Evolutionary conservation across 169 alveolate genomes (phyloP).

Genomic region (Cryptosporidium viatorum): DNA sequence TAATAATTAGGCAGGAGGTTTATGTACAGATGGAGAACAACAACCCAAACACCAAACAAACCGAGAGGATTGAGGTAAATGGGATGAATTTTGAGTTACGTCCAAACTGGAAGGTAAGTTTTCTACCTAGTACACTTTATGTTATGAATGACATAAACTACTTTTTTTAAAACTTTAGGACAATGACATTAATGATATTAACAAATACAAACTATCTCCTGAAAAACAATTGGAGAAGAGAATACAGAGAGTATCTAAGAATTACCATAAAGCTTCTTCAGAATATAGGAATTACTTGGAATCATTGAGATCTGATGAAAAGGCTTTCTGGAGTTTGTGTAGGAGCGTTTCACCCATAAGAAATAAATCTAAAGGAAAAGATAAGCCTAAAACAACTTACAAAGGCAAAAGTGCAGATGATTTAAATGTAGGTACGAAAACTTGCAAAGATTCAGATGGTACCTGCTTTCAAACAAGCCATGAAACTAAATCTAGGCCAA

Average conservation of each 20-base stretch:
- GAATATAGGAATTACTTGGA: slow-evolving; percentile 52
- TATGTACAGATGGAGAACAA: background rate
- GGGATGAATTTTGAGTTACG: slow-evolving; percentile 65
- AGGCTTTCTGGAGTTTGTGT: slow-evolving; percentile 31
- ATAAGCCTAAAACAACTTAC: background rate
- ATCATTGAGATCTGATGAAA: slow-evolving; percentile 26
- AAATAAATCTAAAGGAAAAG: slow-evolving; percentile 15
- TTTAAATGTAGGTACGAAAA: background rate
- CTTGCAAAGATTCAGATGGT: background rate
- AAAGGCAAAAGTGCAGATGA: background rate
- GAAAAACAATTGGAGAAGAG: slow-evolving; percentile 39
- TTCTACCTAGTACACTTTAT: background rate
- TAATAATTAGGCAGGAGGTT: background rate
- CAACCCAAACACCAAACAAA: background rate
- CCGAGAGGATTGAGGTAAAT: slow-evolving; percentile 4
- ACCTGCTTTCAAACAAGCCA: background rate
- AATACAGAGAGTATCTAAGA: slow-evolving; percentile 49
- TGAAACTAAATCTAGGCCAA: background rate
- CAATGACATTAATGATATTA: background rate
- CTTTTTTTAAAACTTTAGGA: background rate
- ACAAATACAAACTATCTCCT: slow-evolving; percentile 55
- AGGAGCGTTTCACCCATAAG: slow-evolving; percentile 56
- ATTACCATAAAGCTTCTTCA: slow-evolving; percentile 38
- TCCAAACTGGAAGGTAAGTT: slow-evolving; percentile 69
- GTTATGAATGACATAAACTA: background rate